Evolutionary conservation across 257 asterid genomes (phyloP).

Genomic region (Gentiana macrophylla): DNA sequence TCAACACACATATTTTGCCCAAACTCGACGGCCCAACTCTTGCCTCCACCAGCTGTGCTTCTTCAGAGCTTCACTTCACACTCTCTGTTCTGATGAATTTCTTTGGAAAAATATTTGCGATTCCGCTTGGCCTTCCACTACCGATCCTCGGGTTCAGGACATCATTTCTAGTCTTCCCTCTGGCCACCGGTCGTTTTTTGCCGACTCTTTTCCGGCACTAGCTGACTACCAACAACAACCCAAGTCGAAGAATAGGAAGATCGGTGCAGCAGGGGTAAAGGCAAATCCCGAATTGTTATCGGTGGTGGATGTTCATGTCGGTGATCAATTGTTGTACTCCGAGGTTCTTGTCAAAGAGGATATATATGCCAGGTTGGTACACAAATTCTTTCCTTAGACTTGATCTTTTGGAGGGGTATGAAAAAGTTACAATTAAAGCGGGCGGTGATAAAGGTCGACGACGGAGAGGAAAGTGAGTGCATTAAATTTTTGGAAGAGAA

Average conservation of each 20-base stretch:
- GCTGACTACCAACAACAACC: neutral
- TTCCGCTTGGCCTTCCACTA: slow-evolving; percentile 60
- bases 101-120: slow-evolving; percentile 53
- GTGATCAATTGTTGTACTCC: slow-evolving; percentile 32
- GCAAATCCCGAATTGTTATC: slow-evolving; percentile 29
- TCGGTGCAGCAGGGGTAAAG: neutral
- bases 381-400: slow-evolving; percentile 40
- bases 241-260: neutral
- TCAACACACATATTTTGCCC: slow-evolving; percentile 45
- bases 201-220: slow-evolving; percentile 40
- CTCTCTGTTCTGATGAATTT: slow-evolving; percentile 32
- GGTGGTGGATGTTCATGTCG: slow-evolving; percentile 54
- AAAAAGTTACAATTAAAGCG: slow-evolving; percentile 33
- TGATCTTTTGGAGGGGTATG: slow-evolving; percentile 30
- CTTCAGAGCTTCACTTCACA: slow-evolving; percentile 25
- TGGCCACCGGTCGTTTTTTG: slow-evolving; percentile 56
- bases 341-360: slow-evolving; percentile 28
- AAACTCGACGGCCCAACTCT: slow-evolving; percentile 62
- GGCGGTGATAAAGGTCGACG: slow-evolving; percentile 26
- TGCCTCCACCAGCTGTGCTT: slow-evolving; percentile 43
- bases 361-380: slow-evolving; percentile 46
- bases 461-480: slow-evolving; percentile 26
- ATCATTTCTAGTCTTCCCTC: slow-evolving; percentile 36
- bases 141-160: slow-evolving; percentile 18
- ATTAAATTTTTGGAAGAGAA: slow-evolving; percentile 23